Evolutionary conservation across 1,139 yeast genomes (phyloP).

Genomic region (Meyerozyma athensensis): DNA sequence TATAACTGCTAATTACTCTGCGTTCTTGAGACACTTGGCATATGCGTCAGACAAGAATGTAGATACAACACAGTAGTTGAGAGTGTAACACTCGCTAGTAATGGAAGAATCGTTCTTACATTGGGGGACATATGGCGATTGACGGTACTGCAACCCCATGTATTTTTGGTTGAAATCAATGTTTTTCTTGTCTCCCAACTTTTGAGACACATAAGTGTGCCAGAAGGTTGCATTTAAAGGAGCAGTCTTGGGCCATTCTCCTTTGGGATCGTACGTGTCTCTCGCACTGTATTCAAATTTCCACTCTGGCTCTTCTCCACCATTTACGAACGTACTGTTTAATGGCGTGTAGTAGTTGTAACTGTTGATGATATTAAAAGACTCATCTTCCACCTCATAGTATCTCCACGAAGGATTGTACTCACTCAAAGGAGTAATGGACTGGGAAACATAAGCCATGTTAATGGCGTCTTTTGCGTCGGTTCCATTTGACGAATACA

Average conservation of each 20-base stretch:
- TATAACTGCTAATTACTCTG: background rate
- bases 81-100: slow-evolving; percentile 31
- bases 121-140: slow-evolving; percentile 45
- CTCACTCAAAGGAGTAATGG: slow-evolving; percentile 54
- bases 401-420: slow-evolving; percentile 70
- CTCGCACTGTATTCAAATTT: slow-evolving; percentile 51
- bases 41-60: slow-evolving; percentile 16
- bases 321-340: slow-evolving; percentile 46
- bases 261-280: slow-evolving; percentile 41
- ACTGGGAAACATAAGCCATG: slow-evolving; percentile 63
- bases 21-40: slow-evolving; percentile 10
- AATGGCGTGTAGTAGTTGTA: slow-evolving; percentile 51
- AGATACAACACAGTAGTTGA: slow-evolving; percentile 41
- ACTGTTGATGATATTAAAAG: slow-evolving; percentile 59
- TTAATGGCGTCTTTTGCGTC: slow-evolving; percentile 43
- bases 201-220: slow-evolving; percentile 38
- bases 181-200: slow-evolving; percentile 30
- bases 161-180: slow-evolving; percentile 43
- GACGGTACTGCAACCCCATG: slow-evolving; percentile 44
- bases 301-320: slow-evolving; percentile 52
- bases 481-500: slow-evolving; percentile 40
- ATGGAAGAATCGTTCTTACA: slow-evolving; percentile 34
- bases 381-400: slow-evolving; percentile 60
- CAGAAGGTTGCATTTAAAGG: slow-evolving; percentile 60
- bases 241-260: slow-evolving; percentile 45